A percentile compares a stretch with the other conserved stretches of the same genome.
Conservation (phyloP, 2,329 filamentous ascomycete genomes). For the Trichoderma pleuroti region DNA sequence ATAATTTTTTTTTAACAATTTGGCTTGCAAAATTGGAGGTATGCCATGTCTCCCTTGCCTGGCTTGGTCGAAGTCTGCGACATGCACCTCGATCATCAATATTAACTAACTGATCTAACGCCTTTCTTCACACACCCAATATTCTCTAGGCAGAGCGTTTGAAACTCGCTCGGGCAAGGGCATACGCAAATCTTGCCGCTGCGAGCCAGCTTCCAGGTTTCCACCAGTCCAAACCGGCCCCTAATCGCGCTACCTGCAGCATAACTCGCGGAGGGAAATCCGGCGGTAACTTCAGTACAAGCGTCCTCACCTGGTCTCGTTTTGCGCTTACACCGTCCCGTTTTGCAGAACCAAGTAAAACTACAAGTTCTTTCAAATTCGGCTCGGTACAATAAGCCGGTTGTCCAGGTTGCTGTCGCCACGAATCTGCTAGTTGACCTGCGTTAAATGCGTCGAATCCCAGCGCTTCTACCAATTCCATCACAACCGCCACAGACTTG, state of each 20-base stretch:
- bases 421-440: not conserved
- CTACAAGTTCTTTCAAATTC: not conserved
- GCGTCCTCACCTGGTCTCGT: not conserved
- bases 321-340: not conserved
- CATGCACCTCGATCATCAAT: not conserved
- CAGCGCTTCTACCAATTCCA: not conserved
- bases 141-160: not conserved
- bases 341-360: not conserved
- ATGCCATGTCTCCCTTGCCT: not conserved
- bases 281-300: not conserved
- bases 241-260: not conserved
- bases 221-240: not conserved
- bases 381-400: not conserved
- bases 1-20: too few relatives aligned
- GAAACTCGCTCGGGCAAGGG: not conserved
- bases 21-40: not conserved
- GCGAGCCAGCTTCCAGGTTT: not conserved
- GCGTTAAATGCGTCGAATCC: not conserved
- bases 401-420: not conserved
- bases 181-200: not conserved
- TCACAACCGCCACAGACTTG: not conserved
- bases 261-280: not conserved
- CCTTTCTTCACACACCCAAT: not conserved
- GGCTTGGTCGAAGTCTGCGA: not conserved
- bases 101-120: not conserved